Evolutionary conservation across 495 filamentous ascomycete genomes (phyloP).

Genomic region (Podospora pseudoanserina): DNA sequence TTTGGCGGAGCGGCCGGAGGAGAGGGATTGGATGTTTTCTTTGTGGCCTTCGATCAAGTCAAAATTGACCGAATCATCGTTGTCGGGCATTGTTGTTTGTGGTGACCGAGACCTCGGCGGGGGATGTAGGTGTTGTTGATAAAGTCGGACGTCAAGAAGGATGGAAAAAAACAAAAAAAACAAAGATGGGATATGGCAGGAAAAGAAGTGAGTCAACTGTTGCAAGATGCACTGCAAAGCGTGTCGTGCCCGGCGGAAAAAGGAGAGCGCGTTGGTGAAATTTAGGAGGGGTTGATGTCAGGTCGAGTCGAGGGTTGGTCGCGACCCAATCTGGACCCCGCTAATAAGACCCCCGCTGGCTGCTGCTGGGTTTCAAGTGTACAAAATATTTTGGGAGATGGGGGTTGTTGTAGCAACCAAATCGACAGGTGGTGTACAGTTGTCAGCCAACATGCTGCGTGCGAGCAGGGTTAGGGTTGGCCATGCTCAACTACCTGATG

Average conservation of each 20-base stretch:
- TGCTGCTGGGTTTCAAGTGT: background rate
- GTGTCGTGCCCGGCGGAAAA: background rate
- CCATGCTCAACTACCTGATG: no score
- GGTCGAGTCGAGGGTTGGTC: background rate
- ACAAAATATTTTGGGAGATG: conserved; percentile 20
- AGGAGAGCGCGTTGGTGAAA: conserved; percentile 2
- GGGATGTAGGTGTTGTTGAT: background rate
- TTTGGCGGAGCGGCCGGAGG: conserved; percentile 84
- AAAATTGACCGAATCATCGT: conserved; percentile 70
- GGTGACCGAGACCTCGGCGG: background rate
- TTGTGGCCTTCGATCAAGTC: conserved; percentile 94
- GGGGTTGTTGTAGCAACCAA: conserved; percentile 26
- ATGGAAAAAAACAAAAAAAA: background rate
- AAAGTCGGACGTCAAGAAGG: background rate
- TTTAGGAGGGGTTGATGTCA: conserved; percentile 18
- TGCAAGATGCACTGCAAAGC: background rate
- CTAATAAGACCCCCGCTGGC: background rate
- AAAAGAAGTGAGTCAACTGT: background rate
- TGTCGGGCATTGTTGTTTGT: conserved; percentile 42
- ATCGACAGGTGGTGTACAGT: no score
- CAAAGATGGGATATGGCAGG: background rate
- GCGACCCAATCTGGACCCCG: conserved; percentile 9
- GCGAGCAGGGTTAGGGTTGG: no score
- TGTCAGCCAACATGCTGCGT: no score
- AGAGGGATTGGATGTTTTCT: conserved; percentile 93